phyloP scores from a whole-genome alignment of 257 asterid genomes.

The Hygrophila difformis region DNA sequence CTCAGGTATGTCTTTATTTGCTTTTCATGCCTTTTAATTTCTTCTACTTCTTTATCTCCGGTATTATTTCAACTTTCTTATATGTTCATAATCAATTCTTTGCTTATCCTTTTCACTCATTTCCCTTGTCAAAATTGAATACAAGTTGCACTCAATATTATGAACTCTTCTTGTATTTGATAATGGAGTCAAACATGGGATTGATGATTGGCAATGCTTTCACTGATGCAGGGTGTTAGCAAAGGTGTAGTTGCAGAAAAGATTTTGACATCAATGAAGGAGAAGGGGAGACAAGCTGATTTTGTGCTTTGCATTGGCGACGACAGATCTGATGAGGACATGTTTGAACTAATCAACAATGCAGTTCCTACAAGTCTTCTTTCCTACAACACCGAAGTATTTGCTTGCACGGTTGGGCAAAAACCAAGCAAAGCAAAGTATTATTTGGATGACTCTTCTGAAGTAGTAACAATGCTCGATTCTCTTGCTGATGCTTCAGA shows the following conservation, averaged over 20 bases:
- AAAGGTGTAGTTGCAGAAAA: slow-evolving; percentile 77
- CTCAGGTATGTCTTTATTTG: slow-evolving; percentile 48
- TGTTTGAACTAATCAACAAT: slow-evolving; percentile 65
- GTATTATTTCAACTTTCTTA: too few relatives aligned
- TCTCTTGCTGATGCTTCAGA: slow-evolving; percentile 71
- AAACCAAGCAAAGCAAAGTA: slow-evolving; percentile 89
- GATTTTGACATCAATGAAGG: slow-evolving; percentile 61
- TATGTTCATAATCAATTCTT: too few relatives aligned
- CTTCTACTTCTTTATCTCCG: too few relatives aligned
- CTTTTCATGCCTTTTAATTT: too few relatives aligned
- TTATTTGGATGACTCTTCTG: slow-evolving; percentile 73
- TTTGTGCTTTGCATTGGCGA: slow-evolving; percentile 87
- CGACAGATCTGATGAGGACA: slow-evolving; percentile 88
- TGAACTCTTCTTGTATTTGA: too few relatives aligned
- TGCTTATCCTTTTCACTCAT: too few relatives aligned
- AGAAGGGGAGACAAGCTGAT: slow-evolving; percentile 51
- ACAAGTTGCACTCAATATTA: too few relatives aligned
- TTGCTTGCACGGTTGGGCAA: slow-evolving; percentile 85
- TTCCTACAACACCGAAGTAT: slow-evolving; percentile 54
- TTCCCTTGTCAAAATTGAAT: too few relatives aligned
- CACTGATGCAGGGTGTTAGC: slow-evolving; percentile 52
- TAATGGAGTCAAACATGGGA: slow-evolving; percentile 2
- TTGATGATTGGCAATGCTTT: background rate
- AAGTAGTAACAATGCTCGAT: slow-evolving; percentile 68
- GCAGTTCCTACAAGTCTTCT: slow-evolving; percentile 46